These are phyloP conservation scores for Cicer chorassanicum DNA, from an alignment of 306 rosid species.

Conservation along the genomic window DNA sequence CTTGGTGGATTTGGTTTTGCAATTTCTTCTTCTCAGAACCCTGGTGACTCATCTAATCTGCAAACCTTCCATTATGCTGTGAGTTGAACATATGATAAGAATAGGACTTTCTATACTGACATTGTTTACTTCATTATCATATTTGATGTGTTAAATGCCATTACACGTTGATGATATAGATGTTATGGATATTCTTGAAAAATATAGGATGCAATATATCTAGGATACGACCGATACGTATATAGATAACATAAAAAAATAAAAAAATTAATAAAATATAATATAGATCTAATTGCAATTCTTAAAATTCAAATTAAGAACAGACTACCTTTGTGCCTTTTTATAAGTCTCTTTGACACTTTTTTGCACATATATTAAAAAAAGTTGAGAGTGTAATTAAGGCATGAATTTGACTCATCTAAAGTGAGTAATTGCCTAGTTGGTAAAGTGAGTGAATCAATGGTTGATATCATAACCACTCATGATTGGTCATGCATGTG, in stretches of 20 bases:
- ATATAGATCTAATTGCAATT: background rate
- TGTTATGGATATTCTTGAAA: slow-evolving; percentile 16
- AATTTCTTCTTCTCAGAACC: slow-evolving; percentile 63
- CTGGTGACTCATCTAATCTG: slow-evolving; percentile 63
- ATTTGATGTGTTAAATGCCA: slow-evolving; percentile 12
- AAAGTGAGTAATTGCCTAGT: too few species aligned
- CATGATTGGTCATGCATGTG: too few species aligned
- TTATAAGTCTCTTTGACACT: too few species aligned
- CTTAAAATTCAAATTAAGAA: slow-evolving; percentile 13
- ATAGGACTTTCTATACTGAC: slow-evolving; percentile 25
- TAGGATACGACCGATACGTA: background rate
- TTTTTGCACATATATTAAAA: too few species aligned
- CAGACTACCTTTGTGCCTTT: background rate
- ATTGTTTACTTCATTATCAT: slow-evolving; percentile 29
- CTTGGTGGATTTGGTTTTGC: slow-evolving; percentile 97
- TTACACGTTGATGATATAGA: background rate
- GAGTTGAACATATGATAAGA: slow-evolving; percentile 54
- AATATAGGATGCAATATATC: slow-evolving; percentile 10
- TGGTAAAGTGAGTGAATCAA: too few species aligned
- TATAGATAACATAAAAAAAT: background rate
- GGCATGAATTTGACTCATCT: too few species aligned
- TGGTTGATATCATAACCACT: too few species aligned
- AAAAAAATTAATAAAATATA: background rate
- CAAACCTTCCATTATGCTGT: slow-evolving; percentile 92
- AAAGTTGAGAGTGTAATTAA: too few species aligned